Evolutionary conservation across 805 yeast species (phyloP).

Genomic region (Maudiozyma turicensis): DNA sequence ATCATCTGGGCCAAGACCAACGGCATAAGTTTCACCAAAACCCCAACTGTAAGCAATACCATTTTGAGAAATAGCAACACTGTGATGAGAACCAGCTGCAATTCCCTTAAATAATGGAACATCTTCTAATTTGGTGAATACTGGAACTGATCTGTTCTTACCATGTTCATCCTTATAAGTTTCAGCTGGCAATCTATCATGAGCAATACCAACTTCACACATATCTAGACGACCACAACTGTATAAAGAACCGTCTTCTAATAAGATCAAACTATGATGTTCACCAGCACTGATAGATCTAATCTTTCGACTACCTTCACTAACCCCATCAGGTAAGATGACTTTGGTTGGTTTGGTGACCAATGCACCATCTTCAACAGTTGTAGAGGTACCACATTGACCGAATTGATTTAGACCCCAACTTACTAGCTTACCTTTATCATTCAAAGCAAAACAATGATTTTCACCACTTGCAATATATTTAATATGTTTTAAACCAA

Average conservation of each 20-base stretch:
- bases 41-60: constrained; percentile 96
- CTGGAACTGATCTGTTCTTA: constrained; percentile 73
- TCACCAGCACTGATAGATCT: constrained; percentile 80
- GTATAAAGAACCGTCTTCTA: constrained; percentile 62
- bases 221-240: constrained; percentile 89
- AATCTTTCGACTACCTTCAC: constrained; percentile 39
- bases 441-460: constrained; percentile 86
- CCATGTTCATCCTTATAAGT: constrained; percentile 74
- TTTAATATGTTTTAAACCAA: constrained; percentile 71
- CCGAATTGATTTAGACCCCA: constrained; percentile 98
- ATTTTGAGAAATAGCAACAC: constrained; percentile 71
- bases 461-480: constrained; percentile 89
- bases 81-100: constrained; percentile 88
- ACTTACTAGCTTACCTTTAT: constrained; percentile 57
- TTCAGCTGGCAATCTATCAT: constrained; percentile 52
- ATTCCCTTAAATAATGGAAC: constrained; percentile 50
- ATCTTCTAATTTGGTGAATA: constrained; percentile 58
- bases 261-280: constrained; percentile 78
- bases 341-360: constrained; percentile 70
- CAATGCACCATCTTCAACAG: constrained; percentile 77
- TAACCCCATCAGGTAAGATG: constrained; percentile 35
- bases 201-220: constrained; percentile 80
- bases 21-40: constrained; percentile 92
- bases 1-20: constrained; percentile 82
- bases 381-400: constrained; percentile 79